Conservation (phyloP, 2,329 filamentous ascomycete species). For the Alternaria panax region DNA sequence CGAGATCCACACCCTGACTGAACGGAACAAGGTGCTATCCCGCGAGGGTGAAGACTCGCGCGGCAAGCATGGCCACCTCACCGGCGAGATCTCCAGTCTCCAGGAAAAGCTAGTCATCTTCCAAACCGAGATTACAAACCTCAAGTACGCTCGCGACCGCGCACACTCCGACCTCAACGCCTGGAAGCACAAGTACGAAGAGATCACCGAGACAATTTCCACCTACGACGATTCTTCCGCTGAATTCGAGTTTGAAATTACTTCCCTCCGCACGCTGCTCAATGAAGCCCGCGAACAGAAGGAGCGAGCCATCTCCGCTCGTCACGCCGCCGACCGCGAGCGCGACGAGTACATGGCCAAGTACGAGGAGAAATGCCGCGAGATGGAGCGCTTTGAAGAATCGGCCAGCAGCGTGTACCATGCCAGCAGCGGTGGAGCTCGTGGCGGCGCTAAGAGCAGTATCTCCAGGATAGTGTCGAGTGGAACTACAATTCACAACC, state of each 20-base stretch:
- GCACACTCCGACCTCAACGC: conserved; percentile 27
- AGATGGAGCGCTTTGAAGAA: conserved; percentile 34
- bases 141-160: conserved; percentile 29
- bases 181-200: conserved; percentile 36
- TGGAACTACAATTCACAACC: conserved; percentile 27
- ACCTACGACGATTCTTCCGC: conserved; percentile 29
- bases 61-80: conserved; percentile 25
- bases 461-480: conserved; percentile 21
- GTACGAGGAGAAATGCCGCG: conserved; percentile 37
- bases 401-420: conserved; percentile 25
- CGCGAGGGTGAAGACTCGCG: conserved; percentile 28
- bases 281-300: conserved; percentile 36
- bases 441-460: conserved; percentile 12
- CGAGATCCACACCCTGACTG: conserved; percentile 27
- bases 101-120: conserved; percentile 26
- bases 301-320: conserved; percentile 30
- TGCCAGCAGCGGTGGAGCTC: conserved; percentile 3
- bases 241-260: conserved; percentile 36
- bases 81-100: conserved; percentile 21
- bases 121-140: conserved; percentile 30
- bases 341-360: conserved; percentile 30
- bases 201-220: conserved; percentile 32
- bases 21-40: conserved; percentile 26
- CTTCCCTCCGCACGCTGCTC: conserved; percentile 27
- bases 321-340: conserved; percentile 33